Base-by-base conservation (phyloP, 768 basidiomycete species). In the Suillus weaverae region DNA sequence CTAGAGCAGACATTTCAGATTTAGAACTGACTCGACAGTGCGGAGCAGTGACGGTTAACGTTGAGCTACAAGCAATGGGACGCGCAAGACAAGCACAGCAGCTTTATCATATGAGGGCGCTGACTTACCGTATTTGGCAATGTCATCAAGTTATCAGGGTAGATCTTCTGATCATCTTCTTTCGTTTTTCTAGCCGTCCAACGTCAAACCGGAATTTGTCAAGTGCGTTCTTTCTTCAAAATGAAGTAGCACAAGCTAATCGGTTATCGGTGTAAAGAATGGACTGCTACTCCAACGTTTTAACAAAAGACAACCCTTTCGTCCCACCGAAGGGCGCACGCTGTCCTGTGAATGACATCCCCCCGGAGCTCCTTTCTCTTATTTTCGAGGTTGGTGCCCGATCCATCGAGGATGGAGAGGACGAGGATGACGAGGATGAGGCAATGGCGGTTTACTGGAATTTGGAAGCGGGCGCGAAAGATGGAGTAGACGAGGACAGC, bases 311-410 rank as follows among this genome's bases (percentile, higher is more conserved):
- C 69, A 85, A 85, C 63, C 85, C 82, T 0, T 85, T 78, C 63
- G 70, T 80, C 33, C 82, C 85, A 13, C 84, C 84, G 0, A 73
- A 72, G 30, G 78, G 80, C 2, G 65, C 62, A 33, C 39, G 63
- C 59, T 86, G 85, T 66, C 83, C 80, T 1, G 78, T 88, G 39
- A 84, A 86, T 62, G 73, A 77, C 43, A 80, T 88, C 18, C 86
- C 86, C 2, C 81, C 81, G 20, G 87, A 88, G 69, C 76, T 89
- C 32, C 80, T 89, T 7, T 83, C 81, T 1, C 79, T 83, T 65
- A 84, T 89, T 63, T 89, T 88, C 68, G 72, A 79, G 13, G 66
- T 82, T 11, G 87, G 87, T 5, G 77, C 79, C 59, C 71, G 77
- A 41, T 77, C 78, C 14, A 75, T 75, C n/a, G 75, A 78, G 18